A percentile compares a stretch with the other conserved stretches of the same genome.
These are phyloP conservation scores for Selaginella tamariscina DNA, from an alignment of 75 land plant species.

Conservation along the genomic window DNA sequence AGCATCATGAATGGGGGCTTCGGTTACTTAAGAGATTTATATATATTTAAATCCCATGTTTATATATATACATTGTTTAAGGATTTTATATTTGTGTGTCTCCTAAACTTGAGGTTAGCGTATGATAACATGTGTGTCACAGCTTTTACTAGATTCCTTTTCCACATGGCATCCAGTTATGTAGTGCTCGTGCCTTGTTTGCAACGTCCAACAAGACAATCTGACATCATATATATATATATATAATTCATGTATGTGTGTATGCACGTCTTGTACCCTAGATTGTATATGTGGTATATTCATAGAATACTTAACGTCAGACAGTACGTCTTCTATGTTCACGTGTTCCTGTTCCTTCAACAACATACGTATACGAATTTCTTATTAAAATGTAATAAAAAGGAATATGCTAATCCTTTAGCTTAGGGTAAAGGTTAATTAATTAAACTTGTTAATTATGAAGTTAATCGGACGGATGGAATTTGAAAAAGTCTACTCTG, in stretches of 20 bases:
- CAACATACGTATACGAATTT: too few species aligned
- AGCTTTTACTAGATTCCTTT: neutral
- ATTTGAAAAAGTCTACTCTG: neutral
- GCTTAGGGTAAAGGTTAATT: too few species aligned
- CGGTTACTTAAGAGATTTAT: neutral
- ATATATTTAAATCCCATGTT: neutral
- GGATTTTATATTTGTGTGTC: neutral
- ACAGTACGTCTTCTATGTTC: too few species aligned
- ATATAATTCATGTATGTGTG: too few species aligned
- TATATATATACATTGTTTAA: neutral
- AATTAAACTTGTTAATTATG: neutral
- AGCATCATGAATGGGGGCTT: neutral
- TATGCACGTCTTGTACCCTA: too few species aligned
- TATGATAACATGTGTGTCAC: neutral
- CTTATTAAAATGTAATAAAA: too few species aligned
- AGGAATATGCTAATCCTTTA: too few species aligned
- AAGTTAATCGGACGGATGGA: neutral
- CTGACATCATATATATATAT: too few species aligned
- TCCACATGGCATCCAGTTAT: neutral
- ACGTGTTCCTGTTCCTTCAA: too few species aligned
- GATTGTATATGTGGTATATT: too few species aligned
- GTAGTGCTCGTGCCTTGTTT: neutral
- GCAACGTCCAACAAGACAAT: too few species aligned
- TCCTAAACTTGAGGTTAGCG: neutral
- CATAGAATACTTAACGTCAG: too few species aligned